Percentiles rank a stretch among this genome's conserved stretches.
Conservation (phyloP, 306 rosid species). For the Purshia tridentata region DNA sequence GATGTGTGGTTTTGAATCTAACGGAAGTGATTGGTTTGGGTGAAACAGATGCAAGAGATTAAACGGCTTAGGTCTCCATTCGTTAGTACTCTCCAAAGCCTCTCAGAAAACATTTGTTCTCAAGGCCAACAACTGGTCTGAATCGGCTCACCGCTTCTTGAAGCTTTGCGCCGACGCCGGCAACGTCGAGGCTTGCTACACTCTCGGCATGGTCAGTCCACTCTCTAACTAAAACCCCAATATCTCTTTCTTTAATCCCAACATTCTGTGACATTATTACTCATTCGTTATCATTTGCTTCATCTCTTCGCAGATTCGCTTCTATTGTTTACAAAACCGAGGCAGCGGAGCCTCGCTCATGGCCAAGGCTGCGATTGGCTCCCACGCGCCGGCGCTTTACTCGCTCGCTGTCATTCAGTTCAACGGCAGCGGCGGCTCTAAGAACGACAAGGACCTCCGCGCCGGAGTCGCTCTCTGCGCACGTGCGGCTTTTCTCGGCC, state of each 20-base stretch:
- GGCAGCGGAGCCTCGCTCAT: conserved; percentile 81
- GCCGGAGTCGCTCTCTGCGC: conserved; percentile 91
- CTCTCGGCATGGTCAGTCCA: conserved; percentile 87
- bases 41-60: conserved; percentile 75
- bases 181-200: conserved; percentile 82
- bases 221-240: background rate
- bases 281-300: background rate
- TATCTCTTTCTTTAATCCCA: background rate
- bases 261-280: background rate
- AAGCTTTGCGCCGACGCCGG: conserved; percentile 85
- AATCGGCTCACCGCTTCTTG: conserved; percentile 71
- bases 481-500: conserved; percentile 90
- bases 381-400: conserved; percentile 85
- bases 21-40: conserved; percentile 11
- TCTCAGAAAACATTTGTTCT: conserved; percentile 51
- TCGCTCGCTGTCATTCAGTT: conserved; percentile 90
- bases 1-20: conserved; percentile 12
- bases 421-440: conserved; percentile 91
- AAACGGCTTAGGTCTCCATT: conserved; percentile 50
- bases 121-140: conserved; percentile 68
- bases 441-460: conserved; percentile 76
- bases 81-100: conserved; percentile 58
- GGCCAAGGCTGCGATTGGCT: conserved; percentile 86
- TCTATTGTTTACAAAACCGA: conserved; percentile 73
- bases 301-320: conserved; percentile 70